Evolutionary conservation across 768 basidiomycete species (phyloP), one percentile per base, ranked within the genome.

Genomic region (Xanthoconium purpureum): DNA sequence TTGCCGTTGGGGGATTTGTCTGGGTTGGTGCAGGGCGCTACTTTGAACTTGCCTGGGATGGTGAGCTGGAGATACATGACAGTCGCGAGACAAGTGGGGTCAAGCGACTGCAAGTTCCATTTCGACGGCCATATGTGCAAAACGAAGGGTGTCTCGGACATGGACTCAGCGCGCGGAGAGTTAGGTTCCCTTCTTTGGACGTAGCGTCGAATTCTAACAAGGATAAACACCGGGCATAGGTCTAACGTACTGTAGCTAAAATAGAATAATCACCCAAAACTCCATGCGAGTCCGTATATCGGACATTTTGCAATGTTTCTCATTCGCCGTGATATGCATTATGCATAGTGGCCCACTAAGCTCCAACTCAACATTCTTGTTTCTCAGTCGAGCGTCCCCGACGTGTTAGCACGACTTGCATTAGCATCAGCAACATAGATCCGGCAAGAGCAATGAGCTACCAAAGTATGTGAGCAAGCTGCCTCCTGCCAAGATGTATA

Each of bases 1-100:
- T 73, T 68, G 85, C 90, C 90, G 63, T 77, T 84, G 14, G 90
- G 88, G 47, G 90, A 89, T 20, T 78, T 57, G 73, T 91, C 88
- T 10, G 88, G 85, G 68, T 88, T 83, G 5, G 79, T 77, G 64
- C 82, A 87, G 70, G 84, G 81, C 36, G 75, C 73, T 29, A 92
- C 70, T 17, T 69, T 71, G 70, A 88, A 92, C 63, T 80, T 75
- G n/a, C 84, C 87, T 2, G 90, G 88, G 45, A 88, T 76, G 14
- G 81, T 72, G 24, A 86, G 71, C 66, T 91, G 89, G 29, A 91
- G 80, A 64, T 84, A 85, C 43, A 91, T 71, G 6, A 88, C 71
- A 1, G 88, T 79, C 5, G 84, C 80, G 20, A 89, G 74, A 67
- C 84, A 89, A 15, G 77, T 68, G 0, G 88, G 81, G 54, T 92